Conservation (phyloP, 2,329 filamentous ascomycete genomes). For the Paradendryphiella salina region DNA sequence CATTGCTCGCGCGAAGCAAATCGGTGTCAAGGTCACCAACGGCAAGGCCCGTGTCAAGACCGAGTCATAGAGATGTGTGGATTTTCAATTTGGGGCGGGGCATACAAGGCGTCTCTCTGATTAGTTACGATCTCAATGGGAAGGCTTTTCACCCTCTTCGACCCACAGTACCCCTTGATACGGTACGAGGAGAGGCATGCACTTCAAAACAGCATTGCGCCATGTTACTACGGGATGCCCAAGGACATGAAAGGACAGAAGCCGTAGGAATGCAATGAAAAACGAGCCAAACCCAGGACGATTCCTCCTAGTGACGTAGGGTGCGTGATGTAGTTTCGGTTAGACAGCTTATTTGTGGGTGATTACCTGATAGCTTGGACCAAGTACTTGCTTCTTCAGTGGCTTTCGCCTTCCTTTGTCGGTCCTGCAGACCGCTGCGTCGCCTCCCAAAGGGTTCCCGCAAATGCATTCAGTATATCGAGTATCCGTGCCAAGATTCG, state of each 20-base stretch:
- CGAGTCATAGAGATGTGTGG: slow-evolving; percentile 63
- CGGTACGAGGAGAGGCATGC: slow-evolving; percentile 32
- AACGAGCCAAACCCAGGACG: slow-evolving; percentile 26
- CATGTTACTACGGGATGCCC: slow-evolving; percentile 23
- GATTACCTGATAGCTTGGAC: not conserved
- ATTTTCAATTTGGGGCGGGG: slow-evolving; percentile 38
- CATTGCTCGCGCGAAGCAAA: slow-evolving; percentile 93
- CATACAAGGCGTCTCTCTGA: slow-evolving; percentile 47
- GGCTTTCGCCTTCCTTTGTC: not conserved
- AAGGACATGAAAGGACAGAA: slow-evolving; percentile 22
- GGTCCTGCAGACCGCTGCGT: slow-evolving; percentile 2
- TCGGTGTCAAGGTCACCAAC: slow-evolving; percentile 99
- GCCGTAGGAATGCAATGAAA: slow-evolving; percentile 36
- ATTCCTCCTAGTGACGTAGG: not conserved
- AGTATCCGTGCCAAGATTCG: slow-evolving; percentile 16
- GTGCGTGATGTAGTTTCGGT: slow-evolving; percentile 2
- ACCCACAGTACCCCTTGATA: slow-evolving; percentile 27
- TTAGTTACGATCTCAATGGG: slow-evolving; percentile 45
- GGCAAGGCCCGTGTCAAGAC: slow-evolving; percentile 98
- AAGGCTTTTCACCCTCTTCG: slow-evolving; percentile 38
- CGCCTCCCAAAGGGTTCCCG: not conserved
- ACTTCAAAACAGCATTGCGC: slow-evolving; percentile 38
- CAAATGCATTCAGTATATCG: not conserved
- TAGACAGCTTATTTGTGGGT: not conserved
- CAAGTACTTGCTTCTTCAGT: not conserved